Evolutionary conservation across 1,284 basidiomycete genomes (phyloP).

Genomic region (Trametes sp.): DNA sequence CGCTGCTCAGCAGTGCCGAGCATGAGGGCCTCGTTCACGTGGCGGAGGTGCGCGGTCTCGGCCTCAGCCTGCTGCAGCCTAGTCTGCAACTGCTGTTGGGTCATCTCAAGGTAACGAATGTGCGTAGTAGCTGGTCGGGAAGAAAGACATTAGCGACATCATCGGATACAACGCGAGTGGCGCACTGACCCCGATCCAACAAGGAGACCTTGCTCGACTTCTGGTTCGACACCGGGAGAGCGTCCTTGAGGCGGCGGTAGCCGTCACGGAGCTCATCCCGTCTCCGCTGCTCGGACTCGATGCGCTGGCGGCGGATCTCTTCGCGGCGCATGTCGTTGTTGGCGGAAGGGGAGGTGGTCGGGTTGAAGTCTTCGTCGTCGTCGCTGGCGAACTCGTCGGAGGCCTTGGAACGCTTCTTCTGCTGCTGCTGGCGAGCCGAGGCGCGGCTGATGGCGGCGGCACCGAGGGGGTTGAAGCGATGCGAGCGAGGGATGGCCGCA

Average conservation of each 20-base stretch:
- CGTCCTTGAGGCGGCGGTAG: slow-evolving; percentile 85
- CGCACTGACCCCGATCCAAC: slow-evolving; percentile 76
- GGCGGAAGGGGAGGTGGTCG: slow-evolving; percentile 46
- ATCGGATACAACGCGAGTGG: neutral
- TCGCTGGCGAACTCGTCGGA: slow-evolving; percentile 70
- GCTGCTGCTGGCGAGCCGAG: slow-evolving; percentile 40
- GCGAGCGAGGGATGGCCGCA: slow-evolving; percentile 70
- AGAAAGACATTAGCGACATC: slow-evolving; percentile 12
- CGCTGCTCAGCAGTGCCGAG: slow-evolving; percentile 78
- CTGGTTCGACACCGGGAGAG: slow-evolving; percentile 85
- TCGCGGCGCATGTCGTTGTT: slow-evolving; percentile 73
- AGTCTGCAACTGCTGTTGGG: slow-evolving; percentile 73
- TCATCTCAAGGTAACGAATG: slow-evolving; percentile 82
- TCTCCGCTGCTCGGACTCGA: slow-evolving; percentile 86
- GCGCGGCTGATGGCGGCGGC: slow-evolving; percentile 52
- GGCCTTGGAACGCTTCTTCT: slow-evolving; percentile 61
- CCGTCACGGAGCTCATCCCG: slow-evolving; percentile 89
- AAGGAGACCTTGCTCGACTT: slow-evolving; percentile 88
- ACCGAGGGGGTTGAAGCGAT: slow-evolving; percentile 78
- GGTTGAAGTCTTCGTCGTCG: slow-evolving; percentile 71
- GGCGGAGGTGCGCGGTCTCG: slow-evolving; percentile 77
- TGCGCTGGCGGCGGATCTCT: slow-evolving; percentile 85
- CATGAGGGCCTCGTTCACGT: slow-evolving; percentile 86
- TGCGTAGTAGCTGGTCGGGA: slow-evolving; percentile 68
- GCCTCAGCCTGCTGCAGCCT: slow-evolving; percentile 77